phyloP scores from a whole-genome alignment of 2,329 filamentous ascomycete species.

The Calycina marina region DNA sequence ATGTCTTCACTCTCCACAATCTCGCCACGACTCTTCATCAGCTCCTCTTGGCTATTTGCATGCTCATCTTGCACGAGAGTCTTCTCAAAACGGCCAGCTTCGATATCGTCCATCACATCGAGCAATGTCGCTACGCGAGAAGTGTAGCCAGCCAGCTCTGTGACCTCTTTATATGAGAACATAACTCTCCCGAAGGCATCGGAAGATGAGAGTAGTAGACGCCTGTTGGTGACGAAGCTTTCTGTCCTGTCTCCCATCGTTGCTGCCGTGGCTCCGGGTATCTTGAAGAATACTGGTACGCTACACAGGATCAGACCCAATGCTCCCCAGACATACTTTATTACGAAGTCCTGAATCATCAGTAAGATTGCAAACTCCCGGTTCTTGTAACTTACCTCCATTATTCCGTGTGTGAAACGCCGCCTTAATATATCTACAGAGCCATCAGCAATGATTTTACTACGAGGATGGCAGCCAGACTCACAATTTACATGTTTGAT shows the following conservation, averaged over 20 bases:
- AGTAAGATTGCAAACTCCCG: not conserved
- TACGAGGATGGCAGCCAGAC: slow-evolving; percentile 2
- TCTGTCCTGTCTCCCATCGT: slow-evolving; percentile 57
- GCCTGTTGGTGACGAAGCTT: slow-evolving; percentile 83
- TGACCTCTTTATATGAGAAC: slow-evolving; percentile 97
- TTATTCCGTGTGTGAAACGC: slow-evolving; percentile 93
- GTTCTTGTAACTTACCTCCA: slow-evolving; percentile 43
- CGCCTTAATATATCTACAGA: slow-evolving; percentile 59
- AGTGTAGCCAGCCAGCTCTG: slow-evolving; percentile 89
- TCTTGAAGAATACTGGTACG: slow-evolving; percentile 88
- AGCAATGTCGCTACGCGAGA: slow-evolving; percentile 80
- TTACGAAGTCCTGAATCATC: slow-evolving; percentile 60
- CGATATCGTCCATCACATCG: slow-evolving; percentile 88
- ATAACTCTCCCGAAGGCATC: slow-evolving; percentile 92
- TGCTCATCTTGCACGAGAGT: slow-evolving; percentile 83
- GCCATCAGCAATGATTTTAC: slow-evolving; percentile 3
- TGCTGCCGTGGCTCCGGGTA: slow-evolving; percentile 47
- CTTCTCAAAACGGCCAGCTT: slow-evolving; percentile 85
- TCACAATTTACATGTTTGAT: slow-evolving; percentile 87
- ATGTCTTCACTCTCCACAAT: slow-evolving; percentile 75
- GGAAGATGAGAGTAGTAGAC: slow-evolving; percentile 82
- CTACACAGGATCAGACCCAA: slow-evolving; percentile 84
- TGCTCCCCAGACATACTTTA: slow-evolving; percentile 98
- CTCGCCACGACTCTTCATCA: slow-evolving; percentile 68
- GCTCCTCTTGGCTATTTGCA: slow-evolving; percentile 66